A percentile compares a stretch with the other conserved stretches of the same genome.
Evolutionary conservation across 192 early-diverging fungal genomes (phyloP).

Genomic region (Anaeromyces robustus): DNA sequence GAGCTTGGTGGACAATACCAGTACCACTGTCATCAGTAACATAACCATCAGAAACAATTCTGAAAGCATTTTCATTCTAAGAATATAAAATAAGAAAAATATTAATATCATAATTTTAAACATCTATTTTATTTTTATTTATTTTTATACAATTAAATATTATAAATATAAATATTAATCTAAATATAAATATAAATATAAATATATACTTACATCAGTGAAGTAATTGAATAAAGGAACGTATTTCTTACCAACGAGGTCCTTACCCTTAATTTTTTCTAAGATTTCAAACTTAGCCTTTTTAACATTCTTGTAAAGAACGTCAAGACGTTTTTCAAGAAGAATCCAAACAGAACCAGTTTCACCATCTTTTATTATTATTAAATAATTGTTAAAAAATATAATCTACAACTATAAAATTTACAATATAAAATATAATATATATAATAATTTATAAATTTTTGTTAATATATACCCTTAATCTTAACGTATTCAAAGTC

Average conservation of each 20-base stretch:
- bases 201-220: constrained; percentile 14
- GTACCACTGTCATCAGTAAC: constrained; percentile 89
- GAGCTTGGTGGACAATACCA: constrained; percentile 94
- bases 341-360: constrained; percentile 75
- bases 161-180: constrained; percentile 12
- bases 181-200: constrained; percentile 1
- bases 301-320: constrained; percentile 85
- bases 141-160: too few relatives aligned
- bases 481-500: constrained; percentile 94
- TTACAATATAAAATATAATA: too few relatives aligned
- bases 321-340: constrained; percentile 64
- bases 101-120: too few relatives aligned
- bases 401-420: too few relatives aligned
- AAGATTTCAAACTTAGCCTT: constrained; percentile 86
- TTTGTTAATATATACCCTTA: constrained; percentile 17
- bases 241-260: constrained; percentile 77
- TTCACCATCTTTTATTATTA: constrained; percentile 36
- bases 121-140: too few relatives aligned
- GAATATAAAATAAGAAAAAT: too few relatives aligned
- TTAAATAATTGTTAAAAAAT: not conserved
- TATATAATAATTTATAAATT: too few relatives aligned
- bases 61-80: constrained; percentile 54
- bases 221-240: constrained; percentile 84
- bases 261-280: constrained; percentile 54
- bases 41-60: constrained; percentile 75